A percentile compares a stretch with the other conserved stretches of the same genome.
Conservation (phyloP, 108 stramenopile species). For the Nitzschia palea region DNA sequence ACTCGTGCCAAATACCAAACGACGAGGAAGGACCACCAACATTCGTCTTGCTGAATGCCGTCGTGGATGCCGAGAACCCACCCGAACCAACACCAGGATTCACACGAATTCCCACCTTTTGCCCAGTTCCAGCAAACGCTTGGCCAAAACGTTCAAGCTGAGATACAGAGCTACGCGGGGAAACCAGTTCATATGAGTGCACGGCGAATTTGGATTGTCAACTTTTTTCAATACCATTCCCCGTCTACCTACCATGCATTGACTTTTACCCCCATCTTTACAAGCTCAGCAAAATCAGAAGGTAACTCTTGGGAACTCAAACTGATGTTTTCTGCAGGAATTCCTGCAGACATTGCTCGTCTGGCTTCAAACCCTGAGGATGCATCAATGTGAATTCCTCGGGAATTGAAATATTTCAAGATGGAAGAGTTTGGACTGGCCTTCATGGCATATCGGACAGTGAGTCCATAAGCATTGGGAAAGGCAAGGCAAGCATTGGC, state of each 20-base stretch:
- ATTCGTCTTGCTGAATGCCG: conserved; percentile 92
- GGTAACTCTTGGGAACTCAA: conserved; percentile 95
- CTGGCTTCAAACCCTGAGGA: conserved; percentile 89
- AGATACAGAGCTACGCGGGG: conserved; percentile 70
- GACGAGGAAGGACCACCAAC: conserved; percentile 96
- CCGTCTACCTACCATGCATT: conserved; percentile 71
- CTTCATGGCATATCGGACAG: conserved; percentile 98
- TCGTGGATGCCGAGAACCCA: conserved; percentile 89
- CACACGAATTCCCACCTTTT: conserved; percentile 92
- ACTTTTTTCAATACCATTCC: background rate
- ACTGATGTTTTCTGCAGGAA: conserved; percentile 87
- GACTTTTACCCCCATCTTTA: conserved; percentile 82
- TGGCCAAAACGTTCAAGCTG: conserved; percentile 91
- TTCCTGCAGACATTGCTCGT: conserved; percentile 88
- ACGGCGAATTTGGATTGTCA: background rate
- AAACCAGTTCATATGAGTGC: conserved; percentile 1
- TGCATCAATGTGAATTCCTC: conserved; percentile 95
- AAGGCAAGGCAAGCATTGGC: conserved; percentile 91
- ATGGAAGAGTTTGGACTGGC: conserved; percentile 92
- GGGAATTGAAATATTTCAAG: conserved; percentile 83
- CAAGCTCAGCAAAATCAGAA: conserved; percentile 77
- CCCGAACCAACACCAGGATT: conserved; percentile 98
- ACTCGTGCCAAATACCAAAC: conserved; percentile 94
- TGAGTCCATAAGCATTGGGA: conserved; percentile 95
- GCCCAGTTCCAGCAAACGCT: conserved; percentile 73